phyloP scores from a whole-genome alignment of 2,329 filamentous ascomycete genomes.

The Penicillium sp. region DNA sequence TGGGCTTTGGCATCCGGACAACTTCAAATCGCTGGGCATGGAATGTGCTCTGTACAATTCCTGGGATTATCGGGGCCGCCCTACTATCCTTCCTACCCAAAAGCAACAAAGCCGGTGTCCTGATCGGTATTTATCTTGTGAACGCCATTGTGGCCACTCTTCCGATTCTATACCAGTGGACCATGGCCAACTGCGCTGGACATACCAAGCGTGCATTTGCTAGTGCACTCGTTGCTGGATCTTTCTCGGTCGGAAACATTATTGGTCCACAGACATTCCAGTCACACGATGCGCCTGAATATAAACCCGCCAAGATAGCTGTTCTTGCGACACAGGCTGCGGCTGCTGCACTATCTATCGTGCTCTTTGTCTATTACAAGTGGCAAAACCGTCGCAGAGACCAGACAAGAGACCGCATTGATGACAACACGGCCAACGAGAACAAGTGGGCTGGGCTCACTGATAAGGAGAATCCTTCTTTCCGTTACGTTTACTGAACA shows the following conservation, averaged over 20 bases:
- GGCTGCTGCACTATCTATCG: conserved; percentile 28
- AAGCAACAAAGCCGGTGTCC: conserved; percentile 42
- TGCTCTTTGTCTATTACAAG: conserved; percentile 30
- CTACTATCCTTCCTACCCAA: conserved; percentile 38
- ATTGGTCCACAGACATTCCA: conserved; percentile 49
- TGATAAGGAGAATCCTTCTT: conserved; percentile 34
- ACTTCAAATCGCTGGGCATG: conserved; percentile 43
- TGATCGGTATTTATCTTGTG: conserved; percentile 48
- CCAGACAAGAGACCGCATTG: conserved; percentile 9
- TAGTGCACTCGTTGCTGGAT: conserved; percentile 47
- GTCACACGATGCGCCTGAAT: conserved; percentile 44
- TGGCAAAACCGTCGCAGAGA: conserved; percentile 34
- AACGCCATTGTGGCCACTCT: conserved; percentile 46
- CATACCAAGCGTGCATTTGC: conserved; percentile 52
- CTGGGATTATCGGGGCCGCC: conserved; percentile 47
- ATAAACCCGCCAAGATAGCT: conserved; percentile 42
- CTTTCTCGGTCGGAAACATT: conserved; percentile 47
- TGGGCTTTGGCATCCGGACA: conserved; percentile 41
- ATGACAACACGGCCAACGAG: conserved; percentile 21
- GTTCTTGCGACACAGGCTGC: conserved; percentile 40
- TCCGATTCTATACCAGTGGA: conserved; percentile 49
- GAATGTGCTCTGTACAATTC: conserved; percentile 46
- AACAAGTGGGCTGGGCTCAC: conserved; percentile 35
- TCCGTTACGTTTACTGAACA: conserved; percentile 37
- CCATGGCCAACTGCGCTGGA: conserved; percentile 49